Base-by-base conservation (phyloP, 495 filamentous ascomycete species). In the Glonium stellatum region DNA sequence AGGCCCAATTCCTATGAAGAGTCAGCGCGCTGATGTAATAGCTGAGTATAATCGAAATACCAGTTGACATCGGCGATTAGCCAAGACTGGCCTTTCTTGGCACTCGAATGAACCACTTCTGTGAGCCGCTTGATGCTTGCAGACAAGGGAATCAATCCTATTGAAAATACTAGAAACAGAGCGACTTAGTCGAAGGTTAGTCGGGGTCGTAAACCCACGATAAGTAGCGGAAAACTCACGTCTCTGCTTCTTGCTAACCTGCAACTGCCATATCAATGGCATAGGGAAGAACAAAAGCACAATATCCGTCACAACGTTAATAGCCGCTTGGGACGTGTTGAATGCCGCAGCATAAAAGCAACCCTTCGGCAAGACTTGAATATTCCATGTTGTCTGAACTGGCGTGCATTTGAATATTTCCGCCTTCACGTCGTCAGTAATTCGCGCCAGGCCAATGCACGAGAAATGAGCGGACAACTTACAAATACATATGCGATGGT, bases 81-180 rank as follows among this genome's bases (percentile, higher is more conserved):
- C 59, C 59, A 61, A 19, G 59, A 21, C 27, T 49, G 18, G 31
- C 34, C 23, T 37, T 44, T 55, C 22, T 55, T 46, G 37, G 59
- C 41, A 23, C 44, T 58, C 18, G 34, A 12, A 51, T 23, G 19
- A 49, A 56, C 22, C 5, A 61, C 27, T 21, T 55, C 50, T 6
- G 25, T 21, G 22, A 61, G 44, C 18, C 58, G 49, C 50, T 41
- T 48, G 1, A 55, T 44, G 46, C 58, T 55, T 49, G 58, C 58
- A 11, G 41, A 15, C 12, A 41, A 3, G 3, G 58, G 58, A 5
- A 60, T 23, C 11, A 60, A 12, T 18, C 58, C 58, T 47, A 54
- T 35, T 12, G 39, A 44, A 39, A 61, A 61, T 5, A 61, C 51
- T 3, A 61, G 5, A n/a, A 61, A 6, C 25, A 61, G 58, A 39